Evolutionary conservation across 1,139 yeast genomes (phyloP), one percentile per base, ranked within the genome.

Genomic region (Entelexis sorbosivorans): DNA sequence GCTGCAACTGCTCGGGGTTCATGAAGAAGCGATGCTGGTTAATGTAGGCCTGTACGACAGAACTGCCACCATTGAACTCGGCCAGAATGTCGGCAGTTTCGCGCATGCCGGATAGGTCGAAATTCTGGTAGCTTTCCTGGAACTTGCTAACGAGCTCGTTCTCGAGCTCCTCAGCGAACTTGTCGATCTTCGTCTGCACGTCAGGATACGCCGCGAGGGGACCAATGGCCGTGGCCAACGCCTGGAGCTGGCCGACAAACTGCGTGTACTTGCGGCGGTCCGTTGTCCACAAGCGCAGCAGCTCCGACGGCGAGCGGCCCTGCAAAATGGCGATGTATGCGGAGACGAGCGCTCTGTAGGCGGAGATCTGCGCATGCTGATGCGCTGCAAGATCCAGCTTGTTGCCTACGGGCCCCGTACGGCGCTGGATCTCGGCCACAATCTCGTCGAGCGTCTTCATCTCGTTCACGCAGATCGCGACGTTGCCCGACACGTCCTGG

Each of bases 31-130:
- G 85, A 64, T 84, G 88, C 63, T 84, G 88, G 62, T 80, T 81
- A 42, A 88, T 87, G 67, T 86, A 89, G 49, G 84, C 78, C 63
- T 82, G 88, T 14, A 87, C 82, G 13, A 88, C 93, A 54, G 82
- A 81, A 5, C 79, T 74, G 10, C 96, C 96, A 14, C 89, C 93
- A 62, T 91, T 89, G 68, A 81, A 89, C 54, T 81, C 86, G 50
- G 81, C 76, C 50, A 89, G 70, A n/a, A 88, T 77, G 48, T 77
- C 78, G 0, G 96, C 88, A 36, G 86, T 78, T 53, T 82, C 88
- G 59, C 77, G 80, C 84, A 91, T 81, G 49, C 77, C 77, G n/a
- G 74, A 73, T 60, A 81, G 75, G 58, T 82, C 83, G 36, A 80
- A 82, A 9, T 76, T 65, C 29, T 69, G 60, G 59, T 71, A 72